A percentile compares a stretch with the other conserved stretches of the same genome.
phyloP scores from a whole-genome alignment of 1,139 yeast species.

The Zygoascus hellenicus region DNA sequence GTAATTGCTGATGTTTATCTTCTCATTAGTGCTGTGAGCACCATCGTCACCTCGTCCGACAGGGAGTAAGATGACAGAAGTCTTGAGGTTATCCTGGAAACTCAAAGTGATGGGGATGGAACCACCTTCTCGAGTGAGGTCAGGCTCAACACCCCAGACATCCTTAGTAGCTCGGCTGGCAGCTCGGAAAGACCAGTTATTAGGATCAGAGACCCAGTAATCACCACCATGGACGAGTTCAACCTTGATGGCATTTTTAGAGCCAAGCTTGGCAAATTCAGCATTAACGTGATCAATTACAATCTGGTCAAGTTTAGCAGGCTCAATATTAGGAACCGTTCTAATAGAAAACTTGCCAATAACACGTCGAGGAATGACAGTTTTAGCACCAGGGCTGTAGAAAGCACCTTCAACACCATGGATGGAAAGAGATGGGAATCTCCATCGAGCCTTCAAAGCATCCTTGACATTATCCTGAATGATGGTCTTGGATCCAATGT shows the following conservation, averaged over 20 bases:
- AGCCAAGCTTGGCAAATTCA: slow-evolving; percentile 58
- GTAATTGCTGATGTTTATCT: slow-evolving; percentile 81
- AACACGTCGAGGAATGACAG: slow-evolving; percentile 95
- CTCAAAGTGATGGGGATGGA: slow-evolving; percentile 94
- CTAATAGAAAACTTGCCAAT: slow-evolving; percentile 92
- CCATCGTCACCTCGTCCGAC: slow-evolving; percentile 99
- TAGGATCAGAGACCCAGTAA: slow-evolving; percentile 95
- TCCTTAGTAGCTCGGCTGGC: slow-evolving; percentile 91
- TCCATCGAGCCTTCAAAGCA: slow-evolving; percentile 96
- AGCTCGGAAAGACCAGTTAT: slow-evolving; percentile 87
- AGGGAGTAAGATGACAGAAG: slow-evolving; percentile 83
- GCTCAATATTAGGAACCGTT: slow-evolving; percentile 91
- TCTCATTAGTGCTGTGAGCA: slow-evolving; percentile 96
- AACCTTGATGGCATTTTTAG: slow-evolving; percentile 68
- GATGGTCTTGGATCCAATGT: slow-evolving; percentile 82
- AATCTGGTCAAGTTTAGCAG: slow-evolving; percentile 67
- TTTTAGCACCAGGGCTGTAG: slow-evolving; percentile 91
- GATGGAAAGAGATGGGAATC: slow-evolving; percentile 90
- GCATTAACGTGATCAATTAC: slow-evolving; percentile 67
- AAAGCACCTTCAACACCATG: slow-evolving; percentile 99
- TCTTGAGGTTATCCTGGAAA: slow-evolving; percentile 79
- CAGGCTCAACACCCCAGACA: slow-evolving; percentile 94
- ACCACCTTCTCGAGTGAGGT: slow-evolving; percentile 97
- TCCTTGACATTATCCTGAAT: slow-evolving; percentile 72
- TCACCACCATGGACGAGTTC: slow-evolving; percentile 90